Conservation (phyloP, 192 early-diverging fungal species). For the Haplosporangium gracile region DNA sequence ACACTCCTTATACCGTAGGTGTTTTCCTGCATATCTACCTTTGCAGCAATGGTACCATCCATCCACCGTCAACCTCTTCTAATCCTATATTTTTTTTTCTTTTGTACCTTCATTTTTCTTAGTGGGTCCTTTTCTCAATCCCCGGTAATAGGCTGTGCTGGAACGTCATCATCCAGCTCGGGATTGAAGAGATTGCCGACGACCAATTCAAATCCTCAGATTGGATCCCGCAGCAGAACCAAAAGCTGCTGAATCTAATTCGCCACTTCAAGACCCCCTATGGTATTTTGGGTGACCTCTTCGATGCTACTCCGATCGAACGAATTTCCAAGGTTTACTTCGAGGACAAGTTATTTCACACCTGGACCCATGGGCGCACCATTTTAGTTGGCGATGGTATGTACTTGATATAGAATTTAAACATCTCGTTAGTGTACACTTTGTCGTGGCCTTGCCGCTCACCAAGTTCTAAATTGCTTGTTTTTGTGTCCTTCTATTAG, state of each 20-base stretch:
- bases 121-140: background rate
- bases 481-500: background rate
- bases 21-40: too few relatives aligned
- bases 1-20: background rate
- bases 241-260: background rate
- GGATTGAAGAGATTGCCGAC: background rate
- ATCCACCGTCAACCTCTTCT: too few relatives aligned
- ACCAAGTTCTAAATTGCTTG: too few relatives aligned
- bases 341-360: constrained; percentile 17
- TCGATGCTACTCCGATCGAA: background rate
- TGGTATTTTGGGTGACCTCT: background rate
- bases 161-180: background rate
- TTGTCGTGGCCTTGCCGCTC: too few relatives aligned
- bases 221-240: background rate
- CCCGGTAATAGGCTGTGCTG: background rate
- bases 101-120: background rate
- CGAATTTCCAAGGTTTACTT: constrained; percentile 1
- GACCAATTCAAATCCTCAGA: background rate
- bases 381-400: constrained; percentile 11
- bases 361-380: constrained; percentile 8
- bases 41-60: too few relatives aligned
- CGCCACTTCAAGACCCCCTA: background rate
- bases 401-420: background rate
- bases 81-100: too few relatives aligned
- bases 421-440: too few relatives aligned